Conservation (phyloP, 108 stramenopile genomes). For the Skeletonema menzelii region DNA sequence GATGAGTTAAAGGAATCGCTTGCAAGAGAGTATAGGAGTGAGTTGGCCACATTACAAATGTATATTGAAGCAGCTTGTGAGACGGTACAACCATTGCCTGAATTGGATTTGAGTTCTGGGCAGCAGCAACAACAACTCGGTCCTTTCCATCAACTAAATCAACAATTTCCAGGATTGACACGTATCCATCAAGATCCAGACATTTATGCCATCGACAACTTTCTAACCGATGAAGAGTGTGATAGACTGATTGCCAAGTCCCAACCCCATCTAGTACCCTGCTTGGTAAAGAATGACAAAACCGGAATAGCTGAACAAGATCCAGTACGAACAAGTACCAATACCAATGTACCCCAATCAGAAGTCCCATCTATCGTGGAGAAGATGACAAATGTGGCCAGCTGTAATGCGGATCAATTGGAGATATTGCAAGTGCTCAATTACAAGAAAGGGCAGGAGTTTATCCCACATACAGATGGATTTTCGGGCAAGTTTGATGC, state of each 20-base stretch:
- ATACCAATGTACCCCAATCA: slow-evolving; percentile 44
- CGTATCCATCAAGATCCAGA: slow-evolving; percentile 40
- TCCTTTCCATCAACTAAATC: slow-evolving; percentile 24
- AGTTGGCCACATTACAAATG: slow-evolving; percentile 34
- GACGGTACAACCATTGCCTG: background rate
- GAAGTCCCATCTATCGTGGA: slow-evolving; percentile 52
- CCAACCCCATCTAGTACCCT: slow-evolving; percentile 29
- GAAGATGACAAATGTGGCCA: slow-evolving; percentile 30
- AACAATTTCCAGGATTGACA: slow-evolving; percentile 40
- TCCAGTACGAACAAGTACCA: slow-evolving; percentile 45
- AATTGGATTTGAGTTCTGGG: background rate
- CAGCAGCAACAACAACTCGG: slow-evolving; percentile 5
- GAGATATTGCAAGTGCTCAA: slow-evolving; percentile 57
- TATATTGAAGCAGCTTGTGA: slow-evolving; percentile 47
- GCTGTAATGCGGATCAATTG: slow-evolving; percentile 35
- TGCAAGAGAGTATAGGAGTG: slow-evolving; percentile 6
- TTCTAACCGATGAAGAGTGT: slow-evolving; percentile 49
- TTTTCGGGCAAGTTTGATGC: slow-evolving; percentile 53
- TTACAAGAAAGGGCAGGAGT: slow-evolving; percentile 56
- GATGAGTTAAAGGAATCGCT: slow-evolving; percentile 16
- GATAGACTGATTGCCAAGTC: slow-evolving; percentile 49
- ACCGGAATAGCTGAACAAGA: slow-evolving; percentile 49
- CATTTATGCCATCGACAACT: slow-evolving; percentile 44
- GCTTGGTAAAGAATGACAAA: slow-evolving; percentile 34
- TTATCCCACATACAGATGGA: slow-evolving; percentile 57